A percentile compares a stretch with the other conserved stretches of the same genome.
These are phyloP conservation scores for Alloteropsis semialata DNA, from an alignment of 176 grass and related monocot genomes.

Conservation along the genomic window DNA sequence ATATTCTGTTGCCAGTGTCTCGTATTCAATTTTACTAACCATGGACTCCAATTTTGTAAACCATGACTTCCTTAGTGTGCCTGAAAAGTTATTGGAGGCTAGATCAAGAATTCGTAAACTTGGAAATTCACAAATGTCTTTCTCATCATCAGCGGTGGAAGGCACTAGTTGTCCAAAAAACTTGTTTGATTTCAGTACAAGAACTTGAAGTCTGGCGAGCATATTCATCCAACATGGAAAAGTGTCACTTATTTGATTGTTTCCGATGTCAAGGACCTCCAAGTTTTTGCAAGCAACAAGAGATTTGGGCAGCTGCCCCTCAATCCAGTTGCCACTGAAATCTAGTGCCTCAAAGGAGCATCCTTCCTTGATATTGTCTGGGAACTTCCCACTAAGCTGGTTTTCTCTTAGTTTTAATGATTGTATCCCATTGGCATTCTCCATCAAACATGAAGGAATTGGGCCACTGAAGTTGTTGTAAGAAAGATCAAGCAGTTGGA, in stretches of 20 bases:
- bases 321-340: background rate
- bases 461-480: slow-evolving; percentile 3
- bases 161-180: background rate
- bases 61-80: background rate
- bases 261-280: background rate
- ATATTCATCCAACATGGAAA: slow-evolving; percentile 39
- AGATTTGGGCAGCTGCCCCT: slow-evolving; percentile 11
- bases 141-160: background rate
- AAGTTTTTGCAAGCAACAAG: slow-evolving; percentile 1
- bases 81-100: slow-evolving; percentile 41
- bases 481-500: slow-evolving; percentile 22
- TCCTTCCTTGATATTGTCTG: background rate
- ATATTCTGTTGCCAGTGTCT: slow-evolving; percentile 17
- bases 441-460: slow-evolving; percentile 20
- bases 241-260: background rate
- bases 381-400: background rate
- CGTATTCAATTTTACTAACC: background rate
- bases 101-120: slow-evolving; percentile 4
- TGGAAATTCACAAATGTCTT: background rate
- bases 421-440: background rate
- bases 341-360: slow-evolving; percentile 18
- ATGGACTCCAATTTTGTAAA: slow-evolving; percentile 9
- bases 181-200: slow-evolving; percentile 6
- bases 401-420: slow-evolving; percentile 19
- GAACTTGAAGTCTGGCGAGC: slow-evolving; percentile 18